Evolutionary conservation across 1,284 basidiomycete species (phyloP).

Genomic region (Ceratobasidium sp.): DNA sequence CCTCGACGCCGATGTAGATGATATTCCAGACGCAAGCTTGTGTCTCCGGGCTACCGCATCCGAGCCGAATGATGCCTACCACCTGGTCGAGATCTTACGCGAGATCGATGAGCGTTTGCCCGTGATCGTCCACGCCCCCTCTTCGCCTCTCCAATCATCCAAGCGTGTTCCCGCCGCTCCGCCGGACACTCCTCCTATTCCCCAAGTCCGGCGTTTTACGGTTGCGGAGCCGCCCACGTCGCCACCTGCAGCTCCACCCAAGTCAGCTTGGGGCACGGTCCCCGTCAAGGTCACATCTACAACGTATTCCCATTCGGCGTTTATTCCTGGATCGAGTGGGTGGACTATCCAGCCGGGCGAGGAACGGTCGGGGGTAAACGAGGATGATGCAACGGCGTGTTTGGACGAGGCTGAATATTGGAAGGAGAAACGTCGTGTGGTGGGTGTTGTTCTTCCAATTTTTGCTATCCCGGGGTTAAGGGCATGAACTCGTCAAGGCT

Average conservation of each 20-base stretch:
- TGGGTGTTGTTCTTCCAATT: neutral
- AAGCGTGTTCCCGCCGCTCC: slow-evolving; percentile 14
- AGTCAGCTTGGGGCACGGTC: slow-evolving; percentile 28
- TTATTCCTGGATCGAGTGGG: slow-evolving; percentile 8
- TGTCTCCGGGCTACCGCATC: slow-evolving; percentile 44
- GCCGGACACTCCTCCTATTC: slow-evolving; percentile 23
- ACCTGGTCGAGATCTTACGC: slow-evolving; percentile 42
- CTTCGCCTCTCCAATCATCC: neutral
- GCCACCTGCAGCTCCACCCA: neutral
- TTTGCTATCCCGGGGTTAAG: neutral
- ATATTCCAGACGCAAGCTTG: slow-evolving; percentile 40
- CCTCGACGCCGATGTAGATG: slow-evolving; percentile 15
- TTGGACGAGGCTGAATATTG: slow-evolving; percentile 40
- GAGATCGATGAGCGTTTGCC: slow-evolving; percentile 42
- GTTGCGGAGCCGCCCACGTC: neutral
- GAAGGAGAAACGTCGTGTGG: slow-evolving; percentile 34
- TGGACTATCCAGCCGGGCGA: neutral
- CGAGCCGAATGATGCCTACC: slow-evolving; percentile 43
- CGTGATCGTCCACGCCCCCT: slow-evolving; percentile 26
- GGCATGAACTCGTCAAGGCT: neutral
- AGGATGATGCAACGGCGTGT: slow-evolving; percentile 14
- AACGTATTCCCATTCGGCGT: slow-evolving; percentile 6
- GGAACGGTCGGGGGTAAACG: neutral
- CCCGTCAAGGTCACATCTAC: slow-evolving; percentile 20
- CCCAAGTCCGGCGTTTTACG: neutral